A percentile compares a stretch with the other conserved stretches of the same genome.
Evolutionary conservation across 1,139 yeast genomes (phyloP).

Genomic region (Schizosaccharomyces versatilis): DNA sequence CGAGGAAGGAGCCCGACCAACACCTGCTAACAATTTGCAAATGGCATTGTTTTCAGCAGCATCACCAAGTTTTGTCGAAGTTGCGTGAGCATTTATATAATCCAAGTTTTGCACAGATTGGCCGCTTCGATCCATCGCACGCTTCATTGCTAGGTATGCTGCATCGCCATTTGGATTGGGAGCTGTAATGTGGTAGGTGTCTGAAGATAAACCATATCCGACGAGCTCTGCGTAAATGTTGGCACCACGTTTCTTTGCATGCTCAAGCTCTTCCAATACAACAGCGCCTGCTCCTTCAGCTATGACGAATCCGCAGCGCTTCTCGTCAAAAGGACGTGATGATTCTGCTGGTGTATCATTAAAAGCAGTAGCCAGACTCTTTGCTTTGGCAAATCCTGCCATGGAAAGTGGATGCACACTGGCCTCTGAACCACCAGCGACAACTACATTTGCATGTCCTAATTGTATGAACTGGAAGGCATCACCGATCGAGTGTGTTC

Average conservation of each 20-base stretch:
- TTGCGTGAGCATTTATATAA: conserved; percentile 90
- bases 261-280: conserved; percentile 39
- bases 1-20: conserved; percentile 11
- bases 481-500: conserved; percentile 83
- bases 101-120: conserved; percentile 30
- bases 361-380: conserved; percentile 45
- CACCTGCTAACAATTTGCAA: conserved; percentile 21
- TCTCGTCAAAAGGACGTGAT: conserved; percentile 69
- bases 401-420: conserved; percentile 68
- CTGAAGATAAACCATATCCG: conserved; percentile 84
- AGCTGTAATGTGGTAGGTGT: conserved; percentile 81
- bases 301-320: conserved; percentile 69
- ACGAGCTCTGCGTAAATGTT: conserved; percentile 56
- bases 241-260: conserved; percentile 43
- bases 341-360: conserved; percentile 43
- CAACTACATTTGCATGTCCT: conserved; percentile 66
- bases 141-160: conserved; percentile 60
- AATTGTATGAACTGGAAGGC: conserved; percentile 59
- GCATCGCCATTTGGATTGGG: conserved; percentile 71
- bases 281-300: conserved; percentile 84
- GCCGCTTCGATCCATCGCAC: conserved; percentile 38
- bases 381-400: conserved; percentile 81
- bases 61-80: conserved; percentile 79
- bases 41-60: conserved; percentile 69
- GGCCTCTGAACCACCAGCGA: conserved; percentile 86